Percentiles rank a stretch among this genome's conserved stretches.
These are phyloP conservation scores for Aureobasidium sp. DNA, from an alignment of 2,329 filamentous ascomycete genomes.

Conservation along the genomic window DNA sequence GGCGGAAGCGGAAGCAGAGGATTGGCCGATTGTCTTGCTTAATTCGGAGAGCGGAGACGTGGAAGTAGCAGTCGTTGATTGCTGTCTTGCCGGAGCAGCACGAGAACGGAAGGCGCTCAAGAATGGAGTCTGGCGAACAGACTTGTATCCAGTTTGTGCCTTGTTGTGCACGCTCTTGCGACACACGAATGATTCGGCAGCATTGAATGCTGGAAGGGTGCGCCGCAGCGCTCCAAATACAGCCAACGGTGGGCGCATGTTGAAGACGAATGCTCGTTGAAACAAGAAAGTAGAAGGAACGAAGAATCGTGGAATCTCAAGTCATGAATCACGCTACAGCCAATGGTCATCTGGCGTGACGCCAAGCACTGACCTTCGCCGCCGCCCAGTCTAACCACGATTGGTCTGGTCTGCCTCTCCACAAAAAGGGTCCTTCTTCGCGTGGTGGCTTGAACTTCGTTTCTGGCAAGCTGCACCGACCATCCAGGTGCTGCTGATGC, in stretches of 20 bases:
- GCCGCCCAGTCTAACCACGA: neutral
- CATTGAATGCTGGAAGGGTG: neutral
- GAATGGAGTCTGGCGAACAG: conserved; percentile 28
- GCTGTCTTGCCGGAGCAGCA: conserved; percentile 19
- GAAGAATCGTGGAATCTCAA: neutral
- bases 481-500: neutral
- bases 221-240: conserved; percentile 14
- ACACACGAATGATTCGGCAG: conserved; percentile 23
- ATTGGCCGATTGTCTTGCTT: conserved; percentile 24
- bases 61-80: conserved; percentile 17
- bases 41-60: conserved; percentile 28
- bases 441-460: conserved; percentile 8
- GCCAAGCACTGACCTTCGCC: conserved; percentile 6
- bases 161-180: conserved; percentile 28
- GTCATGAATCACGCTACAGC: neutral
- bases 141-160: conserved; percentile 19
- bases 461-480: neutral
- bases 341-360: conserved; percentile 11
- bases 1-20: neutral
- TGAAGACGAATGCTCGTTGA: neutral
- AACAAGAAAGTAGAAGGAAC: too few relatives aligned
- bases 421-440: neutral
- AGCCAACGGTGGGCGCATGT: conserved; percentile 16
- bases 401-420: neutral
- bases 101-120: conserved; percentile 28